Percentiles rank a stretch among this genome's conserved stretches.
Evolutionary conservation across 2,329 filamentous ascomycete genomes (phyloP).

Genomic region (Aureobasidium musti): DNA sequence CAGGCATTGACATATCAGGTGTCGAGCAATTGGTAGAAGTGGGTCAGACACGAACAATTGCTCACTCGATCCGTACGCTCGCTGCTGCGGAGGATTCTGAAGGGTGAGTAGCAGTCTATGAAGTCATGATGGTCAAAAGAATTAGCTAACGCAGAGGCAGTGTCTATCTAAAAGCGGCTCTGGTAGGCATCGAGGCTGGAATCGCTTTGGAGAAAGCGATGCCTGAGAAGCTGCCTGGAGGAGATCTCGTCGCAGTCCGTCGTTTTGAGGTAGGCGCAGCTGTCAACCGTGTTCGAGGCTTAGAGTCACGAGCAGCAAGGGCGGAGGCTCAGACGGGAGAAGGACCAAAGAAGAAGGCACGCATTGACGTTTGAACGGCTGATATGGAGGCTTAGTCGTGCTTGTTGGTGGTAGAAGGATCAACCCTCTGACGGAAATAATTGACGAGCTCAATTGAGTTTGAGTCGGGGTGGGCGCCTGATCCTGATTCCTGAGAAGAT

Average conservation of each 20-base stretch:
- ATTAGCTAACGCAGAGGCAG: constrained; percentile 12
- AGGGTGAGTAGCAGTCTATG: background rate
- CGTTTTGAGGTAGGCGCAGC: constrained; percentile 39
- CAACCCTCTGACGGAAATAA: constrained; percentile 1
- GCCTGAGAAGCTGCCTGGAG: constrained; percentile 35
- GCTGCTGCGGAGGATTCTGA: constrained; percentile 18
- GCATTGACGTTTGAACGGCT: constrained; percentile 19
- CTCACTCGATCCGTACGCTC: constrained; percentile 34
- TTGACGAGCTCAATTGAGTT: constrained; percentile 7
- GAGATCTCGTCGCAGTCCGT: constrained; percentile 39
- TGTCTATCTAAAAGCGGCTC: constrained; percentile 33
- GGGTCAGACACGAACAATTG: constrained; percentile 39
- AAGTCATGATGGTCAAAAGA: background rate
- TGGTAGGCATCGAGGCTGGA: constrained; percentile 32
- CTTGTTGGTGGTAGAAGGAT: background rate
- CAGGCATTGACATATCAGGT: constrained; percentile 38
- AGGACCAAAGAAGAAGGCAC: constrained; percentile 26
- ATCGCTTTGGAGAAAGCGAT: constrained; percentile 35
- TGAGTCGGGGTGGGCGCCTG: constrained; percentile 5
- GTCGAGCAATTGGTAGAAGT: constrained; percentile 41
- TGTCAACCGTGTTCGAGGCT: constrained; percentile 37
- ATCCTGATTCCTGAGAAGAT: background rate
- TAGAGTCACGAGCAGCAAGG: constrained; percentile 7
- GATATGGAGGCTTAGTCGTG: constrained; percentile 23
- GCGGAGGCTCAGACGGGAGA: constrained; percentile 28